Evolutionary conservation across 2,329 filamentous ascomycete genomes (phyloP).

Genomic region (Mycocentrospora acerina): DNA sequence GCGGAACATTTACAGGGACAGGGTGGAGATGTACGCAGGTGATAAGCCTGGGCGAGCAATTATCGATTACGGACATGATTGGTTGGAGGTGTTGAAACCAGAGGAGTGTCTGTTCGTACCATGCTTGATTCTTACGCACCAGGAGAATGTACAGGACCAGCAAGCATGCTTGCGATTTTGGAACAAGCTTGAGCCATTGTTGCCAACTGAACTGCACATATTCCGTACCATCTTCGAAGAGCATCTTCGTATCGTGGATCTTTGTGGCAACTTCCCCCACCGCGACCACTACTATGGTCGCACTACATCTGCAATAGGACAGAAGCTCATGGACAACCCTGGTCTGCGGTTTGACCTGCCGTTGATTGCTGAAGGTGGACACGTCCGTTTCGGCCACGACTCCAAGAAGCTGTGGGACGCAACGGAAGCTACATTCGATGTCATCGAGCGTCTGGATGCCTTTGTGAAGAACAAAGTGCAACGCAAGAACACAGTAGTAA

Average conservation of each 20-base stretch:
- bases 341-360: conserved; percentile 13
- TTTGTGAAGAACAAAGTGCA: conserved; percentile 11
- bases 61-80: too few species aligned
- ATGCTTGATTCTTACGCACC: too few species aligned
- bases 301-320: conserved; percentile 8
- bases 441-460: conserved; percentile 10
- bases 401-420: conserved; percentile 12
- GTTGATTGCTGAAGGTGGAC: conserved; percentile 9
- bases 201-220: conserved; percentile 9
- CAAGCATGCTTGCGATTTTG: too few species aligned
- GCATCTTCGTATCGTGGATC: conserved; percentile 11
- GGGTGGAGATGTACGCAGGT: too few species aligned
- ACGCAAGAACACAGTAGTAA: conserved; percentile 7
- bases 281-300: conserved; percentile 13
- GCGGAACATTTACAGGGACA: too few species aligned
- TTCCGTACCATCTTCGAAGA: conserved; percentile 14
- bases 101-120: too few species aligned
- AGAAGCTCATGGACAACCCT: conserved; percentile 15
- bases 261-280: conserved; percentile 7
- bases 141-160: too few species aligned
- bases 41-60: too few species aligned
- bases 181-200: too few species aligned
- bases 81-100: too few species aligned
- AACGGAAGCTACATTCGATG: conserved; percentile 11
- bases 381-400: conserved; percentile 13